Evolutionary conservation across 345 rosid species (phyloP), one percentile per base, ranked within the genome.

Genomic region (Heritiera littoralis): DNA sequence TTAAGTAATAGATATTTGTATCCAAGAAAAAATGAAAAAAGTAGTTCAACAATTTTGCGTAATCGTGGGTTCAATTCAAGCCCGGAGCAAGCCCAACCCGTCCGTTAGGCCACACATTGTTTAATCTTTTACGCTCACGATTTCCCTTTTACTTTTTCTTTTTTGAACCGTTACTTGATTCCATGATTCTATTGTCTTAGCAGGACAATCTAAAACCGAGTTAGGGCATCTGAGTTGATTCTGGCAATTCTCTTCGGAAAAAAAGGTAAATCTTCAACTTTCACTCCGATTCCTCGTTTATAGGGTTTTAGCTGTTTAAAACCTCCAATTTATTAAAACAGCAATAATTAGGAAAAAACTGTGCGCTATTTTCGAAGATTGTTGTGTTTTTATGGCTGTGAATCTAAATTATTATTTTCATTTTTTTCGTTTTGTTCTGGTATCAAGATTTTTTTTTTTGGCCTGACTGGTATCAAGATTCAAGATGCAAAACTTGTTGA

Each of bases 191-290:
- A 18, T 70, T 51, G 14, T 71, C 41, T 49, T 48, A 28, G 56
- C 59, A 30, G 30, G 35, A 59, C 64, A 3, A 41, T 23, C 38
- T 3, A 17, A 1, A 9, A 61, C 58, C 30, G 79, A 49, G 61
- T 72, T 72, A 69, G 84, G 84, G 79, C 70, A 81, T 65, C 79
- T 18, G 69, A 67, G 74, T 75, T 73, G 79, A 45, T 78, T 82
- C 78, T 23, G 78, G 41, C 74, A 30, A 71, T 56, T 59, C 38
- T 73, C 40, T 46, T 13, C 7, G 14, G 59, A 18, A 7, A 48
- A 17, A 32, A 65, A 77, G 67, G 66, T 71, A 63, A 38, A 54
- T 59, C 41, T 41, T 52, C 38, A 43, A 60, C 5, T 43, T 49
- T 79, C 41, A 0, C 70, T 10, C 49, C 9, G 8, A 23, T 46